Base-by-base conservation (phyloP, 2,329 filamentous ascomycete species). In the Xylaria sp. region DNA sequence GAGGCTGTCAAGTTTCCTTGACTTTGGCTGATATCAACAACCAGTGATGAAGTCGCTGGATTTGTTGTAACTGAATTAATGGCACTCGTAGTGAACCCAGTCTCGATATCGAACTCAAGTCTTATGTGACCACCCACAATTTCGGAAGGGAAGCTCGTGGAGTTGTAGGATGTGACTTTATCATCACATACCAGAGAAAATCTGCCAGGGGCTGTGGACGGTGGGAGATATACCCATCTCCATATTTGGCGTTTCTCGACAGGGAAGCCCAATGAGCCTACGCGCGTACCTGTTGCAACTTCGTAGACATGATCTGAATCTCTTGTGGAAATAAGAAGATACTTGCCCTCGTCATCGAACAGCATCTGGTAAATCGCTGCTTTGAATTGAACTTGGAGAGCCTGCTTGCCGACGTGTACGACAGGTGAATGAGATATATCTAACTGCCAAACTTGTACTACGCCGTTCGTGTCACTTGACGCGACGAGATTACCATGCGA, bases 401-500 rank as follows among this genome's bases (percentile, higher is more conserved):
- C 10, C 18, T 54, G 48, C 7, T 54, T 54, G 23, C 6, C 18
- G 23, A 23, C 3, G 13, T 23, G 20, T 54, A 50, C 5, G 9
- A 44, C 37, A 31, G 48, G 50, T 15, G 10, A 20, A 8, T 44
- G 59, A 20, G 59, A 54, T 8, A 37, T 63, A 63, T 63, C 50
- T n/a, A 54, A 31, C 31, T 54, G 34, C 59, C 59, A 63, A 20
- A 63, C 34, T 54, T 63, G 59, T 3, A 63, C 12, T 1, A 31
- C 34, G 13, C 34, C 34, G 15, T 44, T 44, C 1, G 15, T 54
- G 9, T 63, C 48, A n/a, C 48, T 31, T n/a, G 59, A 54, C 20
- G 59, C 59, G 23, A 63, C 34, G 13, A 13, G 12, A 31, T 54
- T 6, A 13, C 23, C 18, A 2, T 44, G 39, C 9, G 58, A 61